Conservation (phyloP, 345 rosid genomes). For the Jatropha curcas region DNA sequence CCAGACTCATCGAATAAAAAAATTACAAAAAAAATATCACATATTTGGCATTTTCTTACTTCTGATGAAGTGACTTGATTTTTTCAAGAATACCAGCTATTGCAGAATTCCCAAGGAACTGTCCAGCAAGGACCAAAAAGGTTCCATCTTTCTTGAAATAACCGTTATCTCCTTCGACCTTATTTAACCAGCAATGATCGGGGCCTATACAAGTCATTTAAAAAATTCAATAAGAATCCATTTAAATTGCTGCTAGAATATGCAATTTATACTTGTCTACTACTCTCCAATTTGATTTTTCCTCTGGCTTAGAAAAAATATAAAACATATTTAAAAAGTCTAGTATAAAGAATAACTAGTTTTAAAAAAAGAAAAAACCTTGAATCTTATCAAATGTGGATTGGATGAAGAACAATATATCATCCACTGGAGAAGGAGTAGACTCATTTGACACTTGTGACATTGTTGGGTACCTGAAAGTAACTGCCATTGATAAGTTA, state of each 20-base stretch:
- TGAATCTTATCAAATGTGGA: constrained; percentile 48
- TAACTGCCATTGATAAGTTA: constrained; percentile 48
- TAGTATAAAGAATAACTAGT: too few species aligned
- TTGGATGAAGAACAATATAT: constrained; percentile 45
- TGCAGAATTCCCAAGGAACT: constrained; percentile 40
- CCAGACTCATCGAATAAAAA: constrained; percentile 2
- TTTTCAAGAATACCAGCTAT: constrained; percentile 48
- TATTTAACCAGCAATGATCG: constrained; percentile 77
- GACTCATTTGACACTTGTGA: constrained; percentile 9
- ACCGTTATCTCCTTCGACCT: constrained; percentile 34
- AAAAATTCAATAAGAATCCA: neutral
- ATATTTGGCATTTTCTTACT: constrained; percentile 39
- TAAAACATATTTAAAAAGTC: neutral
- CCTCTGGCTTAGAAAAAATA: neutral
- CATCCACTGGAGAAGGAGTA: constrained; percentile 14
- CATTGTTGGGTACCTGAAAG: constrained; percentile 25
- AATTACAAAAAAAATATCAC: constrained; percentile 13
- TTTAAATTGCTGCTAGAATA: neutral
- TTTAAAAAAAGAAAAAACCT: too few species aligned
- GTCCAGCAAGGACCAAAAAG: constrained; percentile 56
- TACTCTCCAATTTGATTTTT: neutral
- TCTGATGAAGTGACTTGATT: constrained; percentile 71
- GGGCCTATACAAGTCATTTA: constrained; percentile 45
- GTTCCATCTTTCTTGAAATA: constrained; percentile 48
- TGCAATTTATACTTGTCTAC: neutral